Evolutionary conservation across 2,329 filamentous ascomycete genomes (phyloP).

Genomic region (Fusarium decemcellulare): DNA sequence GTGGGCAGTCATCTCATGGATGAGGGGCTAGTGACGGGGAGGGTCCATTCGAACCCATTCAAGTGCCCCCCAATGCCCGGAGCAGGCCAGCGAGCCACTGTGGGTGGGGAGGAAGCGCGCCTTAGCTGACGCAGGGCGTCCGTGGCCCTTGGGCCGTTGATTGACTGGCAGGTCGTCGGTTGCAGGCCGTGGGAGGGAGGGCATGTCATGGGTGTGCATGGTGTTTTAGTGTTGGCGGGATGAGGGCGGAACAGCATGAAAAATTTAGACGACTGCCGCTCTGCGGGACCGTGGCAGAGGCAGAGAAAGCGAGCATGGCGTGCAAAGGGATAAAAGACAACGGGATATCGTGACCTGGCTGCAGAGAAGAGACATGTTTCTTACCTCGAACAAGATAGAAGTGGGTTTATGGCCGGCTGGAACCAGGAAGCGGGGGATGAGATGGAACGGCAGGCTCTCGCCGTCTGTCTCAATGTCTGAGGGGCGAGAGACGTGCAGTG

Average conservation of each 20-base stretch:
- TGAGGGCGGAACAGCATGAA: constrained; percentile 29
- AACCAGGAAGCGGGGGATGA: background rate
- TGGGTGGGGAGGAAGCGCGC: constrained; percentile 33
- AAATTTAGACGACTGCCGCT: constrained; percentile 25
- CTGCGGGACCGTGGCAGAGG: background rate
- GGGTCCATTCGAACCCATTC: constrained; percentile 30
- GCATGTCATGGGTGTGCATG: constrained; percentile 29
- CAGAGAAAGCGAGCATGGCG: background rate
- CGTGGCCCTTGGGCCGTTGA: constrained; percentile 13
- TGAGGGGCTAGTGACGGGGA: constrained; percentile 44
- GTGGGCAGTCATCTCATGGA: constrained; percentile 46
- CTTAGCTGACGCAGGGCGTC: constrained; percentile 41
- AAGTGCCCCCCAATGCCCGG: constrained; percentile 19
- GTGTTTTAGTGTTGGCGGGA: constrained; percentile 28
- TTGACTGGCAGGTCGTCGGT: constrained; percentile 9
- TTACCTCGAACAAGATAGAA: constrained; percentile 24
- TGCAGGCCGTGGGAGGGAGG: constrained; percentile 27
- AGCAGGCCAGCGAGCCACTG: constrained; percentile 29
- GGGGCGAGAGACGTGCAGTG: background rate
- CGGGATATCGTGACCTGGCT: constrained; percentile 2
- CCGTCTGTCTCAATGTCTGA: constrained; percentile 7
- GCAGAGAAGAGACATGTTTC: constrained; percentile 23
- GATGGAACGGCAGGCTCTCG: too few relatives aligned
- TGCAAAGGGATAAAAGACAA: constrained; percentile 14
- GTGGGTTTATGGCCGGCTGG: constrained; percentile 12